Base-by-base conservation (phyloP, 352 stramenopile genomes). In the Aphanomyces invadans region DNA sequence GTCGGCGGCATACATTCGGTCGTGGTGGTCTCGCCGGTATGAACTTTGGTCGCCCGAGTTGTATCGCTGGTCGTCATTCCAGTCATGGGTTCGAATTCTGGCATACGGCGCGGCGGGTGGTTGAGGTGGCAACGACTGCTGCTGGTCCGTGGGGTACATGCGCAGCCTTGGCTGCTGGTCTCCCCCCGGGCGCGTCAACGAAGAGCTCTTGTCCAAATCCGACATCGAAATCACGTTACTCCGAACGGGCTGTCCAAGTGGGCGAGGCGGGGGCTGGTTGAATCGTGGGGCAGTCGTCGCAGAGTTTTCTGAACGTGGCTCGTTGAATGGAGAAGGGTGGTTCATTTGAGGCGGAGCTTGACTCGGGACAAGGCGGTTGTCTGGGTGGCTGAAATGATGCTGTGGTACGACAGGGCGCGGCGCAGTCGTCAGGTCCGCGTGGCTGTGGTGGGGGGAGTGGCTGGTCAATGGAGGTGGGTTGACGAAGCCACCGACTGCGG, bases 171-270 rank as follows among this genome's bases (percentile, higher is more conserved):
- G 36, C 36, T 42, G 36, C 15, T 7, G 36, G 15, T 42, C 36
- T 42, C 36, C 36, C 36, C 7, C 15, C 7, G 36, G 36, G 7
- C 36, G 36, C 15, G 36, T 42, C 36, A 42, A 15, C 36, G 55
- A 25, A 2, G 55, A 17, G n/a, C 55, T 64, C 23, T 64, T 64
- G 39, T 64, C 55, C 55, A 64, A 21, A 28, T 64, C 55, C 25
- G 55, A 48, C 32, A 64, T 64, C 23, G 55, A 64, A 26, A 64
- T 64, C 39, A 52, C 28, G 23, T 62, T 64, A n/a, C 28, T 38
- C 25, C 55, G 55, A 31, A 23, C 12, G 21, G 31, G 12, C 21
- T 21, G 49, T 25, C 49, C 53, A 38, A 33, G 55, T 49, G 55
- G 36, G 28, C 21, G 36, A 42, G 33, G 31, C 5, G 15, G 51